These are phyloP conservation scores for Hyphopichia wangnamkhiaoensis DNA, from an alignment of 1,139 yeast species.

Conservation along the genomic window DNA sequence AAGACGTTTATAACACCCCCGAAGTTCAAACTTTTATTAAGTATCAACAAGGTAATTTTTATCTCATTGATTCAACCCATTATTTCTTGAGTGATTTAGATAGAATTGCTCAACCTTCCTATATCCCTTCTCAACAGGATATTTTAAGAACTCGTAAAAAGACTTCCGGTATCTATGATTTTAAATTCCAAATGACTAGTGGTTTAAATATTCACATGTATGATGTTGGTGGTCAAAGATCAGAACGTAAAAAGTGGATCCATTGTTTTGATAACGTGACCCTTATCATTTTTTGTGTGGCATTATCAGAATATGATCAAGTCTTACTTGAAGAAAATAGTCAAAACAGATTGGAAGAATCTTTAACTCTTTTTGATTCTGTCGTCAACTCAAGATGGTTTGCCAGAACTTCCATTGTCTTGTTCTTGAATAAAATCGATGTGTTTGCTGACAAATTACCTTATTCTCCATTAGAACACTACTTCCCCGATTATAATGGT, in stretches of 20 bases:
- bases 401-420: conserved; percentile 78
- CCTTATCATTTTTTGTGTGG: conserved; percentile 84
- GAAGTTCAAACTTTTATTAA: conserved; percentile 59
- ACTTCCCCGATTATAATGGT: conserved; percentile 89
- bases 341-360: conserved; percentile 84
- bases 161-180: conserved; percentile 90
- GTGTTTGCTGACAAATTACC: conserved; percentile 85
- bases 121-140: conserved; percentile 74
- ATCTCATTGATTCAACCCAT: conserved; percentile 82
- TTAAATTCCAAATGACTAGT: conserved; percentile 74
- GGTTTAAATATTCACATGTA: conserved; percentile 75
- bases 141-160: conserved; percentile 85
- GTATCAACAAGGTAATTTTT: conserved; percentile 71
- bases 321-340: conserved; percentile 74
- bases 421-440: conserved; percentile 87
- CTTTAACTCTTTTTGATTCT: conserved; percentile 81
- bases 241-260: conserved; percentile 93
- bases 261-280: conserved; percentile 94
- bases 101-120: conserved; percentile 61
- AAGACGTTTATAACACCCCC: conserved; percentile 53
- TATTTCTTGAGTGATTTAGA: conserved; percentile 73
- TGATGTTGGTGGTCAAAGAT: conserved; percentile 94
- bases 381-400: conserved; percentile 96
- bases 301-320: conserved; percentile 88
- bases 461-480: conserved; percentile 75